A percentile compares a stretch with the other conserved stretches of the same genome.
Conservation (phyloP, 805 yeast genomes). For the Lachancea nothofagi region DNA sequence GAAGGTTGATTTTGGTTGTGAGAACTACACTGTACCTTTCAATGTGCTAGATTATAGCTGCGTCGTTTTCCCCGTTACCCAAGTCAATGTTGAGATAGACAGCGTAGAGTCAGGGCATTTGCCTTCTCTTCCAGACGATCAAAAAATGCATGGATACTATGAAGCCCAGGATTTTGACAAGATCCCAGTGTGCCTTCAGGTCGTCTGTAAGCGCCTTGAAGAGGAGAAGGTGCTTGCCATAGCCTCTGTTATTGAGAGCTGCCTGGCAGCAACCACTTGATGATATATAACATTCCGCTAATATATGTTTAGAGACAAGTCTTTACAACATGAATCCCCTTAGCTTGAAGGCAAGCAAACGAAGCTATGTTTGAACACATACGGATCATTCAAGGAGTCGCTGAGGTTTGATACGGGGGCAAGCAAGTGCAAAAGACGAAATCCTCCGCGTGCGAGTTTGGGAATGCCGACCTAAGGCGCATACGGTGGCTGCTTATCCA, state of each 20-base stretch:
- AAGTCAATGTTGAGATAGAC: conserved; percentile 36
- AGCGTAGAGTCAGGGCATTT: conserved; percentile 17
- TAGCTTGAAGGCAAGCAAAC: too few relatives aligned
- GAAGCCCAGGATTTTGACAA: conserved; percentile 43
- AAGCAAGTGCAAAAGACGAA: too few relatives aligned
- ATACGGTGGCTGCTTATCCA: too few relatives aligned
- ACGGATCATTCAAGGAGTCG: too few relatives aligned
- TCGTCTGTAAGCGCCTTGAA: conserved; percentile 48
- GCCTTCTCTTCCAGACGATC: conserved; percentile 30
- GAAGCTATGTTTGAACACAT: too few relatives aligned
- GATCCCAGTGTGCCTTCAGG: conserved; percentile 52
- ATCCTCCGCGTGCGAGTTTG: too few relatives aligned
- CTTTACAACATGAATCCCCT: too few relatives aligned
- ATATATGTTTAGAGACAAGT: too few relatives aligned
- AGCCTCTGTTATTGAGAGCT: conserved; percentile 23
- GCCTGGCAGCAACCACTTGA: too few relatives aligned
- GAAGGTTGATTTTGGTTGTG: conserved; percentile 36
- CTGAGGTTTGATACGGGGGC: too few relatives aligned
- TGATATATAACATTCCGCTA: too few relatives aligned
- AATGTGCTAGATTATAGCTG: conserved; percentile 40
- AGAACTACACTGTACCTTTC: conserved; percentile 40
- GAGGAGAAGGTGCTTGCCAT: conserved; percentile 50
- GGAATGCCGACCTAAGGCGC: too few relatives aligned
- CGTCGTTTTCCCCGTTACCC: conserved; percentile 41
- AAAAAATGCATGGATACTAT: conserved; percentile 36